phyloP scores from a whole-genome alignment of 75 land plant genomes.

The Selaginella tamariscina region DNA sequence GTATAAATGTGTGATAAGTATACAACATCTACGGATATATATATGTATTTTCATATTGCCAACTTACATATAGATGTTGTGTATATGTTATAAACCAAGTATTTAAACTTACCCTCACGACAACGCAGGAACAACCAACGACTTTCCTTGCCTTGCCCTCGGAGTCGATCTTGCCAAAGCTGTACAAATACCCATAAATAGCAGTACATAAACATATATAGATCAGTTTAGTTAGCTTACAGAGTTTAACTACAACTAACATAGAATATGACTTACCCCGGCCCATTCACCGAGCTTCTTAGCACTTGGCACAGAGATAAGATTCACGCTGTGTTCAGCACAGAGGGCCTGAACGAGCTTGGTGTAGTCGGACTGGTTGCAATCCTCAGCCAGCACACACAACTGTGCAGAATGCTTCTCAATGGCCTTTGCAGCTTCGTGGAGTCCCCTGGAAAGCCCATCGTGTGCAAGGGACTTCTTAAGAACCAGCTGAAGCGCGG shows the following conservation, averaged over 20 bases:
- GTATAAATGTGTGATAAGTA: background rate
- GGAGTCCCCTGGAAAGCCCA: slow-evolving; percentile 51
- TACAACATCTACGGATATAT: background rate
- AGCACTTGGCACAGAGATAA: slow-evolving; percentile 56
- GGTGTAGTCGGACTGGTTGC: slow-evolving; percentile 58
- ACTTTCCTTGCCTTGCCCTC: slow-evolving; percentile 77
- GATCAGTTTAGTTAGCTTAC: background rate
- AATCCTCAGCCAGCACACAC: slow-evolving; percentile 61
- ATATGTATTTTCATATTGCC: background rate
- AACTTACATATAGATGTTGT: background rate
- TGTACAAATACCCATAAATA: too few relatives aligned
- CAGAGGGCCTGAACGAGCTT: slow-evolving; percentile 57
- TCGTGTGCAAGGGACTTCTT: slow-evolving; percentile 62
- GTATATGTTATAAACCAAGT: background rate
- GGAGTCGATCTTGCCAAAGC: slow-evolving; percentile 75
- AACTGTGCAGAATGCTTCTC: slow-evolving; percentile 64
- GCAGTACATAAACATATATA: too few relatives aligned
- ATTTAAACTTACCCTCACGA: slow-evolving; percentile 47
- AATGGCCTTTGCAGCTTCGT: slow-evolving; percentile 57
- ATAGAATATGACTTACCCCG: slow-evolving; percentile 31
- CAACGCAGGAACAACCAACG: slow-evolving; percentile 69
- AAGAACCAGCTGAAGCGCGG: slow-evolving; percentile 48
- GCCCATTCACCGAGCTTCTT: slow-evolving; percentile 81
- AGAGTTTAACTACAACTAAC: background rate
- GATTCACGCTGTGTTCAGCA: slow-evolving; percentile 43